Evolutionary conservation across 805 yeast genomes (phyloP), one percentile per base, ranked within the genome.

Genomic region (Metschnikowia similis): DNA sequence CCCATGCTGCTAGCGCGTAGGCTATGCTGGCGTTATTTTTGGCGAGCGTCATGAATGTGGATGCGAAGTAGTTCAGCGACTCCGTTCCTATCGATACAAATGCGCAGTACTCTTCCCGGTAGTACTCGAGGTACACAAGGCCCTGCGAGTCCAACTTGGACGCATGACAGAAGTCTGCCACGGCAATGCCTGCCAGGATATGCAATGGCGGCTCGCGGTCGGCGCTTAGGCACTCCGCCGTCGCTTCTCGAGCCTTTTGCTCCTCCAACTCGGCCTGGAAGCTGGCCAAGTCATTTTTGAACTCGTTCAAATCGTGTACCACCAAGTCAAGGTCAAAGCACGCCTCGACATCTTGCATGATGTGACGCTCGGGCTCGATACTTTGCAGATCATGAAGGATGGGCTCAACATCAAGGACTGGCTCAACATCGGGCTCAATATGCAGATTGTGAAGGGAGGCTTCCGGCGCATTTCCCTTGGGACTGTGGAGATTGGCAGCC

Each of bases 1-100:
- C 63, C 57, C 60, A 56, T 13, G 63, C 60, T 0, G 62, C 55
- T 28, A 59, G 35, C 1, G 60, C 56, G 26, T 55, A 58, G 2
- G 56, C 48, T 26, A 59, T 56, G 35, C 55, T 52, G n/a, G 56
- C 57, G 35, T 53, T 53, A 2, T 35, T 29, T 26, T 53, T 44
- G 4, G 62, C 62, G 1, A 53, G 48, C 21, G 53, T 45, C 34
- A 59, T 42, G 34, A 59, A 59, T 11, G 63, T 59, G 39, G 56
- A 55, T 42, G 57, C 47, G 32, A 59, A 58, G 46, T 59, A 58
- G 48, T 59, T 57, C 57, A 54, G 60, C 43, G 53, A 39, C 17
- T 47, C 53, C 28, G 44, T 36, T 8, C 62, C 63, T 27, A 58
- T 50, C 11, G 57, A 48, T 26, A 59, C 50, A 26, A 57, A 54